Conservation (phyloP, 116 monocot genomes). For the Iris pallida region DNA sequence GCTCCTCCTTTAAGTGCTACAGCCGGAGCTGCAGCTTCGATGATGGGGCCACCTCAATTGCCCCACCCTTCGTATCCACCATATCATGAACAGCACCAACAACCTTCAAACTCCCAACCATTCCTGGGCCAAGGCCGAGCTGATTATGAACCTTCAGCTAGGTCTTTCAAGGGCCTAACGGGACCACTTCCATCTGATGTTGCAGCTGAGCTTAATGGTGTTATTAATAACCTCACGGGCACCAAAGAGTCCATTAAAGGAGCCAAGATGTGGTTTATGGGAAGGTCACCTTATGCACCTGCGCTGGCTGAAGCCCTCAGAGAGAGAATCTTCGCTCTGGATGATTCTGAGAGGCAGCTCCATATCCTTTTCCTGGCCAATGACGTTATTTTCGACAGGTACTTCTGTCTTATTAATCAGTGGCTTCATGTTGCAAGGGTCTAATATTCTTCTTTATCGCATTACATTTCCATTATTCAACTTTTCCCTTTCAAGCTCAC, state of each 20-base stretch:
- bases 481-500: too few species aligned
- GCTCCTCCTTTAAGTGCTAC: slow-evolving; percentile 24
- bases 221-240: slow-evolving; percentile 58
- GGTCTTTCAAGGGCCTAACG: slow-evolving; percentile 62
- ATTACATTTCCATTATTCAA: too few species aligned
- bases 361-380: slow-evolving; percentile 90
- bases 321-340: slow-evolving; percentile 63
- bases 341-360: slow-evolving; percentile 90
- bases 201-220: slow-evolving; percentile 63
- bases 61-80: slow-evolving; percentile 51
- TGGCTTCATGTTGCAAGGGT: neutral
- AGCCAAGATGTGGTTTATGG: slow-evolving; percentile 97
- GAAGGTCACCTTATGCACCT: slow-evolving; percentile 84
- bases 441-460: too few species aligned
- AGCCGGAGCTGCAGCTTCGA: slow-evolving; percentile 22
- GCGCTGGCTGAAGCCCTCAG: slow-evolving; percentile 81
- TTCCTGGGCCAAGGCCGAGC: slow-evolving; percentile 34
- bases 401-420: neutral
- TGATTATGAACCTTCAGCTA: slow-evolving; percentile 52
- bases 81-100: slow-evolving; percentile 59
- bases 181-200: slow-evolving; percentile 89
- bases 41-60: slow-evolving; percentile 40
- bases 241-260: slow-evolving; percentile 96
- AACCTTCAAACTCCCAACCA: slow-evolving; percentile 31
- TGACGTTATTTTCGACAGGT: slow-evolving; percentile 98